Conservation (phyloP, 805 yeast genomes). For the Brettanomyces naardenensis region DNA sequence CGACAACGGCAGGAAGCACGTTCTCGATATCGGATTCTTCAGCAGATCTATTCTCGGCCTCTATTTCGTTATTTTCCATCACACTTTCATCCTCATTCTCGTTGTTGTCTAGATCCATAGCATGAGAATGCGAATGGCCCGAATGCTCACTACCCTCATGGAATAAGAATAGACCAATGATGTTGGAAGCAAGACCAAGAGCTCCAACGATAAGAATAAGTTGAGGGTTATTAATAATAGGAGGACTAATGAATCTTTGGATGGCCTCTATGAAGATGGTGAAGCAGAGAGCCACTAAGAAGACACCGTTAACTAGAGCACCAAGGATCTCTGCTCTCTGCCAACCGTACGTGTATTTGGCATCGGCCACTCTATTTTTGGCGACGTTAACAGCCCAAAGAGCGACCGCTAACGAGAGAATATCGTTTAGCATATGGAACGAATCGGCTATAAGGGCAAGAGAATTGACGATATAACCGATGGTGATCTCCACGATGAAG, state of each 20-base stretch:
- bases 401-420: constrained; percentile 81
- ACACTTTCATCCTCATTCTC: constrained; percentile 4
- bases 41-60: not conserved
- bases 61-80: not conserved
- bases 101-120: constrained; percentile 7
- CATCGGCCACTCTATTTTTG: constrained; percentile 70
- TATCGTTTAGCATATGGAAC: constrained; percentile 95
- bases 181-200: constrained; percentile 76
- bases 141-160: constrained; percentile 47
- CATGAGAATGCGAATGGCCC: constrained; percentile 28
- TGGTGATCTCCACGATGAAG: constrained; percentile 76
- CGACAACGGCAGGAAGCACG: constrained; percentile 23
- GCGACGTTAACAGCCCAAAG: constrained; percentile 95
- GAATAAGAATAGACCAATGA: constrained; percentile 78
- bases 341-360: constrained; percentile 94
- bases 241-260: constrained; percentile 80
- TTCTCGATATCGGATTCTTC: constrained; percentile 21
- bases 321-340: constrained; percentile 96
- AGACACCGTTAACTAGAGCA: constrained; percentile 90
- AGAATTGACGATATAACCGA: constrained; percentile 90
- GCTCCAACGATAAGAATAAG: constrained; percentile 75
- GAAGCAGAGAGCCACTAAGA: constrained; percentile 83
- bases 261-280: constrained; percentile 89
- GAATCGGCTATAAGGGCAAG: constrained; percentile 93
- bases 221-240: constrained; percentile 71